Evolutionary conservation across 2,329 filamentous ascomycete species (phyloP).

Genomic region (Apiospora arundinis): DNA sequence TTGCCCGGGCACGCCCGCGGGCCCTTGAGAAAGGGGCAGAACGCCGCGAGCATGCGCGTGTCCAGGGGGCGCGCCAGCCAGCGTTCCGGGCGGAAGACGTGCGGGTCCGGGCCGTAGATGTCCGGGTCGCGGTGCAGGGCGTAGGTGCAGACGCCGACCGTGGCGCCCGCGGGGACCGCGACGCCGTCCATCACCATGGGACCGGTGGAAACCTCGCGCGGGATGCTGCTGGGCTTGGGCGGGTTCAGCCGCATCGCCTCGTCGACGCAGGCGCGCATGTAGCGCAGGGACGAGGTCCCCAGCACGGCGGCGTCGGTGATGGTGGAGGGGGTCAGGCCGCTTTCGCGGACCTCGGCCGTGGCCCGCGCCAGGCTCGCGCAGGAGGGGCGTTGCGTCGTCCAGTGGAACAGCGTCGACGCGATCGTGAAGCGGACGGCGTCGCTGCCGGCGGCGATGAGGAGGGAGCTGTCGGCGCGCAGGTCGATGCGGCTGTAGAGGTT

Average conservation of each 20-base stretch:
- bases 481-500: conserved; percentile 24
- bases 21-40: conserved; percentile 21
- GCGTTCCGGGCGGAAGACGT: conserved; percentile 45
- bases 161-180: conserved; percentile 38
- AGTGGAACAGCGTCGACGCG: conserved; percentile 14
- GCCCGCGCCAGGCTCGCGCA: not conserved
- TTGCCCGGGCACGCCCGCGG: conserved; percentile 19
- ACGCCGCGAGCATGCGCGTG: conserved; percentile 12
- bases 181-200: conserved; percentile 28
- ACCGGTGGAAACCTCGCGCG: conserved; percentile 1
- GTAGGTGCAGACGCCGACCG: conserved; percentile 38
- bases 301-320: conserved; percentile 10
- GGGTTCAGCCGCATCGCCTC: conserved; percentile 24
- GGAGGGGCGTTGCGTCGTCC: not conserved
- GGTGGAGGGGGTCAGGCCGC: not conserved
- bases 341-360: not conserved
- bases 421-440: conserved; percentile 20
- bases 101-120: conserved; percentile 43
- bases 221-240: conserved; percentile 19
- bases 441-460: conserved; percentile 23
- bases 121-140: conserved; percentile 43
- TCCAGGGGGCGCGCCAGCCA: conserved; percentile 34
- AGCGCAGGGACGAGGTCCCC: conserved; percentile 1
- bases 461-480: conserved; percentile 22
- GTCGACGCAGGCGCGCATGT: conserved; percentile 24